Evolutionary conservation across 1,284 basidiomycete species (phyloP).

Genomic region (Rhizoctonia solani): DNA sequence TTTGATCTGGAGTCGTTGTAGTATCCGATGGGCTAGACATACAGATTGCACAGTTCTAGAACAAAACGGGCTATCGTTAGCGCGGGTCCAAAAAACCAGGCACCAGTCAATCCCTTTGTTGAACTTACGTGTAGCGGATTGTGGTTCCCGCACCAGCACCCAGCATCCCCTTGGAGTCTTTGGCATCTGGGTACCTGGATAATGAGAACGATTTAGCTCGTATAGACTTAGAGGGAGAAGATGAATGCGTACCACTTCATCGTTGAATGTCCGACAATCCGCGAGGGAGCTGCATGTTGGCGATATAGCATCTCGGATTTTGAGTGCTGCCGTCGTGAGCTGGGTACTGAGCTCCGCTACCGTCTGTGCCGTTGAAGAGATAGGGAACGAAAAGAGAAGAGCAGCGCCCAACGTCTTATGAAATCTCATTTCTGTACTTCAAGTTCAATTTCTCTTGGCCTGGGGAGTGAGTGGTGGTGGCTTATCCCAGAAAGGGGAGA

Average conservation of each 20-base stretch:
- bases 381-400: neutral
- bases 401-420: neutral
- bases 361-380: slow-evolving; percentile 10
- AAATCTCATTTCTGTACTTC: neutral
- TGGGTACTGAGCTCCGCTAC: neutral
- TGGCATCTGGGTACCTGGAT: slow-evolving; percentile 23
- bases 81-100: neutral
- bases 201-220: neutral
- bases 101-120: no score
- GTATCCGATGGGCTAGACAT: slow-evolving; percentile 21
- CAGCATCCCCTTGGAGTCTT: slow-evolving; percentile 13
- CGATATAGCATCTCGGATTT: slow-evolving; percentile 17
- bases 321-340: slow-evolving; percentile 16
- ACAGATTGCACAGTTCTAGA: slow-evolving; percentile 24
- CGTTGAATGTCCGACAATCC: neutral
- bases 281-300: neutral
- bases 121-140: slow-evolving; percentile 20
- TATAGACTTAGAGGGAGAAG: neutral
- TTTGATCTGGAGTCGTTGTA: slow-evolving; percentile 11
- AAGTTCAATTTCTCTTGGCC: no score
- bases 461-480: no score
- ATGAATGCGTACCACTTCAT: slow-evolving; percentile 7
- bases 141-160: slow-evolving; percentile 30
- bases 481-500: no score
- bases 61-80: neutral